Evolutionary conservation across 257 asterid genomes (phyloP), one percentile per base, ranked within the genome.

Genomic region (Nyctanthes arbortristis): DNA sequence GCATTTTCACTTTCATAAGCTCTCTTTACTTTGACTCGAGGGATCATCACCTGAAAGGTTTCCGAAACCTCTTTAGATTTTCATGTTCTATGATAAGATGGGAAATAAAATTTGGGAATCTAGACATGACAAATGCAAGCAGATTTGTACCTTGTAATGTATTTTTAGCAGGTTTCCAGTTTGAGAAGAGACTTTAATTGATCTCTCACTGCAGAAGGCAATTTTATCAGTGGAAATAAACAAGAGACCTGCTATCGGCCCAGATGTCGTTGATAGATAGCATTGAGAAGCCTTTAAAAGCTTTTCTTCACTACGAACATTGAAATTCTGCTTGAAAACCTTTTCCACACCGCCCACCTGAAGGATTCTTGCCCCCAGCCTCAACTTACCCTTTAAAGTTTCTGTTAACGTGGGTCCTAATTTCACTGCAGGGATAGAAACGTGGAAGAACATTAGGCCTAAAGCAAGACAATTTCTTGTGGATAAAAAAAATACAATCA

Each of bases 81-180:
- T 28, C 24, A 30, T 28, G 24, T 29, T 11, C 24, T 25, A 36
- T 13, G 7, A 36, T 33, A n/a, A 31, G 10, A 28, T 45, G 29
- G 57, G 25, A 13, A 25, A 34, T 1, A 6, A 27, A n/a, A 11
- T 39, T n/a, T 13, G 11, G 11, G 2, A 18, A 33, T n/a, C 13
- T 30, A 3, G 35, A 5, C 16, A 63, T 4, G 67, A 4, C 31
- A 33, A 13, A 28, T 63, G 4, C 7, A 20, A 29, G 25, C 18
- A 36, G 7, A 22, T 39, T 1, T n/a, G 16, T 25, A 75, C 87
- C 81, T 85, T 85, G 67, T 83, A 80, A 13, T 71, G 74, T 22
- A 25, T 62, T 74, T 47, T 68, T 16, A 67, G 69, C 10, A 55
- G 45, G 34, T 74, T 49, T 52, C 66, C 75, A 1, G 70, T 60